These are phyloP conservation scores for Plasmodium chabaudi DNA, from an alignment of 169 alveolate genomes.

Conservation along the genomic window DNA sequence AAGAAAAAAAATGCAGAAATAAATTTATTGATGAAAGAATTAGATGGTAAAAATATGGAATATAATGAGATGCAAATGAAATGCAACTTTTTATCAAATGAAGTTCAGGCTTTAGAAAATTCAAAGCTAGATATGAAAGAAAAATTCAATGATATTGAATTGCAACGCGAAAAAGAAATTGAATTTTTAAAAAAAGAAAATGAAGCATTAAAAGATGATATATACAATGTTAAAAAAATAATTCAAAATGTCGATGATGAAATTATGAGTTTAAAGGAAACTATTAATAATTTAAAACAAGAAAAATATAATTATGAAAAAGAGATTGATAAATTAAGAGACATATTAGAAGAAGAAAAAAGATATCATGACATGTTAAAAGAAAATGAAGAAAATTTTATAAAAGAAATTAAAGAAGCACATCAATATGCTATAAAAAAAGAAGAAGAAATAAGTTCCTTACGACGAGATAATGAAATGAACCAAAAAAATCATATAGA, in stretches of 20 bases:
- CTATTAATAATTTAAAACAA: slow-evolving; percentile 23
- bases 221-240: slow-evolving; percentile 34
- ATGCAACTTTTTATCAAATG: slow-evolving; percentile 59
- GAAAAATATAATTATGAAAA: slow-evolving; percentile 59
- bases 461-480: slow-evolving; percentile 26
- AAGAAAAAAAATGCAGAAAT: slow-evolving; percentile 70
- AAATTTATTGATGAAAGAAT: slow-evolving; percentile 46
- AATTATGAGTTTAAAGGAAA: slow-evolving; percentile 36
- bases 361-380: slow-evolving; percentile 59
- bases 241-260: slow-evolving; percentile 63
- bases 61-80: slow-evolving; percentile 59
- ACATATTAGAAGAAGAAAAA: slow-evolving; percentile 69
- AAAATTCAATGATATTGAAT: slow-evolving; percentile 55
- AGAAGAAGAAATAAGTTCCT: slow-evolving; percentile 49
- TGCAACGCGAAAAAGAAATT: slow-evolving; percentile 43
- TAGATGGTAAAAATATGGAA: slow-evolving; percentile 67
- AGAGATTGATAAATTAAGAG: slow-evolving; percentile 72
- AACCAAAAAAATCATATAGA: slow-evolving; percentile 60
- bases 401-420: slow-evolving; percentile 75
- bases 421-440: slow-evolving; percentile 71
- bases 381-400: slow-evolving; percentile 72
- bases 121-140: slow-evolving; percentile 35
- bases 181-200: slow-evolving; percentile 53
- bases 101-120: slow-evolving; percentile 51
- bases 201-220: slow-evolving; percentile 57